These are phyloP conservation scores for Blastomyces gilchristii DNA, from an alignment of 2,329 filamentous ascomycete genomes.

Conservation along the genomic window DNA sequence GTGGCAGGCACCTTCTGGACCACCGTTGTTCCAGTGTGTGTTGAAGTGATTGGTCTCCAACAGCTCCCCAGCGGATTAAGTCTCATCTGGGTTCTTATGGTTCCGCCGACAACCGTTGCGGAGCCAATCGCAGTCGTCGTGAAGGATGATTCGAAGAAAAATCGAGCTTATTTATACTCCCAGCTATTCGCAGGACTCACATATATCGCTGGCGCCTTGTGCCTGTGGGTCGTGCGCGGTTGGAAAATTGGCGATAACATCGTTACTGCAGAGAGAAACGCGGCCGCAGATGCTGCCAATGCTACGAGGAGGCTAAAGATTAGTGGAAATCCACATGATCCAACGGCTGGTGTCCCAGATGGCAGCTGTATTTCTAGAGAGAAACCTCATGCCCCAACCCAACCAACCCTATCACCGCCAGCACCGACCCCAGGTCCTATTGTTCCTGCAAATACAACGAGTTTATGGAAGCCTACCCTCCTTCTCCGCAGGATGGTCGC, in stretches of 20 bases:
- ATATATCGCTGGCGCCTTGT: slow-evolving; percentile 47
- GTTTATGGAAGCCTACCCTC: neutral
- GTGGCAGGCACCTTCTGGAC: slow-evolving; percentile 53
- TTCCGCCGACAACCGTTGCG: slow-evolving; percentile 40
- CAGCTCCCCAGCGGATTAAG: slow-evolving; percentile 48
- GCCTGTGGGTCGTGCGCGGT: slow-evolving; percentile 32
- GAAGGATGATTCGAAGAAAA: slow-evolving; percentile 28
- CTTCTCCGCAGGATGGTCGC: slow-evolving; percentile 26
- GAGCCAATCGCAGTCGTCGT: slow-evolving; percentile 52
- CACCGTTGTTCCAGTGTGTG: slow-evolving; percentile 48
- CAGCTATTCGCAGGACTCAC: slow-evolving; percentile 51
- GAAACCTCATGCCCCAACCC: neutral
- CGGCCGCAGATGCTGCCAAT: slow-evolving; percentile 5
- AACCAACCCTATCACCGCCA: neutral
- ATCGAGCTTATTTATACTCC: slow-evolving; percentile 29
- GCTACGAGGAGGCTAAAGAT: slow-evolving; percentile 3
- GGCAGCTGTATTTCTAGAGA: neutral
- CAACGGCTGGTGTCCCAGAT: neutral
- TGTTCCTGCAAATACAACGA: slow-evolving; percentile 8
- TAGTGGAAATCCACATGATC: neutral
- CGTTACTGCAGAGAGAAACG: slow-evolving; percentile 12
- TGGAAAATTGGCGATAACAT: slow-evolving; percentile 31
- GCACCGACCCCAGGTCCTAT: neutral
- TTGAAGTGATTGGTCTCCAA: slow-evolving; percentile 51
- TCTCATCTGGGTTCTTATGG: slow-evolving; percentile 50